phyloP scores from a whole-genome alignment of 306 rosid genomes.

The Canavalia ensiformis region DNA sequence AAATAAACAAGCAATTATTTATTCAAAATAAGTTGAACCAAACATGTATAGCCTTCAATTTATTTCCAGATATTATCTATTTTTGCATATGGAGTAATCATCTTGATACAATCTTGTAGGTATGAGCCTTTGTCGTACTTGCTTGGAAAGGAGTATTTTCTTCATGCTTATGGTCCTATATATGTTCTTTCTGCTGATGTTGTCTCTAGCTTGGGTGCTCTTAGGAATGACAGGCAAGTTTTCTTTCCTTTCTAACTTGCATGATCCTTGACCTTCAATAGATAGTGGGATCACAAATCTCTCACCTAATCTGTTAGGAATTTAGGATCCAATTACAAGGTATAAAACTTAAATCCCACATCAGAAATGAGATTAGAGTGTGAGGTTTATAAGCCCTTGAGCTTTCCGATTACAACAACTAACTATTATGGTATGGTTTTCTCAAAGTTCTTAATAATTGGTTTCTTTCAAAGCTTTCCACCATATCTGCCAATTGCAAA shows the following conservation, averaged over 20 bases:
- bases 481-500: too few relatives aligned
- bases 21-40: too few relatives aligned
- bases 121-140: conserved; percentile 79
- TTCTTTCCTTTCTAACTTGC: conserved; percentile 32
- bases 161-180: conserved; percentile 97
- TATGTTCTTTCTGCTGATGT: conserved; percentile 97
- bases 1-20: too few relatives aligned
- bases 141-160: conserved; percentile 94
- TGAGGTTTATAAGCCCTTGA: too few relatives aligned
- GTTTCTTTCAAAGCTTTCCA: too few relatives aligned
- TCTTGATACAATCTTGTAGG: conserved; percentile 61
- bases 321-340: too few relatives aligned
- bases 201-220: conserved; percentile 92
- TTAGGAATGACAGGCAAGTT: conserved; percentile 84
- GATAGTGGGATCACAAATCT: conserved; percentile 32
- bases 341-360: too few relatives aligned
- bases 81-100: conserved; percentile 23
- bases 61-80: conserved; percentile 9
- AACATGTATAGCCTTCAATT: neutral
- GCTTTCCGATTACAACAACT: too few relatives aligned
- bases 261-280: conserved; percentile 20
- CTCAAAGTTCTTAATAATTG: too few relatives aligned
- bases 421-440: too few relatives aligned
- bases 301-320: neutral
- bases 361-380: too few relatives aligned